phyloP scores from a whole-genome alignment of 306 rosid genomes.

The Casuarina equisetifolia region DNA sequence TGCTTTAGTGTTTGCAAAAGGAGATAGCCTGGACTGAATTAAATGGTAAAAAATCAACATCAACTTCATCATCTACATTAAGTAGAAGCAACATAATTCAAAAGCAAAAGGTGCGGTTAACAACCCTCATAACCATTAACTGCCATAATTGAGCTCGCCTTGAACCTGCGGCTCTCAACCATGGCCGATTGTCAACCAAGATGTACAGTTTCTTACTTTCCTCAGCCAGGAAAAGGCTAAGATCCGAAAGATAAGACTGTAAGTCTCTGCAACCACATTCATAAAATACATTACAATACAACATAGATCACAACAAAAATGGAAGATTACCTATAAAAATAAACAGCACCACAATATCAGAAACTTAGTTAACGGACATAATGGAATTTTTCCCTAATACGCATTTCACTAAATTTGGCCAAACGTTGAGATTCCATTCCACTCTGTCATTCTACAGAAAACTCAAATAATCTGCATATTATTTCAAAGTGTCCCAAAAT shows the following conservation, averaged over 20 bases:
- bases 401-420: not conserved
- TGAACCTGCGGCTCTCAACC: constrained; percentile 72
- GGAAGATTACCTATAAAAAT: not conserved
- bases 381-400: not conserved
- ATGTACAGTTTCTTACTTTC: constrained; percentile 71
- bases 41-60: not conserved
- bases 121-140: constrained; percentile 93
- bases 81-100: constrained; percentile 17
- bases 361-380: constrained; percentile 6
- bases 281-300: constrained; percentile 21
- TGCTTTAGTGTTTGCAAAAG: constrained; percentile 75
- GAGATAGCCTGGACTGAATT: constrained; percentile 91
- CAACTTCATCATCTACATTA: constrained; percentile 9
- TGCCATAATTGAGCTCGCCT: constrained; percentile 90
- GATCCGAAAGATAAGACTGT: constrained; percentile 93
- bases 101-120: constrained; percentile 15
- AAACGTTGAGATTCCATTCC: not conserved
- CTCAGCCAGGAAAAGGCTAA: constrained; percentile 73
- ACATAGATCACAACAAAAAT: constrained; percentile 6
- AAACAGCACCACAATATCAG: constrained; percentile 6
- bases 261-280: constrained; percentile 67
- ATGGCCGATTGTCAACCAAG: constrained; percentile 96
- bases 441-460: not conserved
- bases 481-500: not conserved
- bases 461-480: not conserved